Evolutionary conservation across 2,329 filamentous ascomycete genomes (phyloP).

Genomic region (Helminthosporium solani): DNA sequence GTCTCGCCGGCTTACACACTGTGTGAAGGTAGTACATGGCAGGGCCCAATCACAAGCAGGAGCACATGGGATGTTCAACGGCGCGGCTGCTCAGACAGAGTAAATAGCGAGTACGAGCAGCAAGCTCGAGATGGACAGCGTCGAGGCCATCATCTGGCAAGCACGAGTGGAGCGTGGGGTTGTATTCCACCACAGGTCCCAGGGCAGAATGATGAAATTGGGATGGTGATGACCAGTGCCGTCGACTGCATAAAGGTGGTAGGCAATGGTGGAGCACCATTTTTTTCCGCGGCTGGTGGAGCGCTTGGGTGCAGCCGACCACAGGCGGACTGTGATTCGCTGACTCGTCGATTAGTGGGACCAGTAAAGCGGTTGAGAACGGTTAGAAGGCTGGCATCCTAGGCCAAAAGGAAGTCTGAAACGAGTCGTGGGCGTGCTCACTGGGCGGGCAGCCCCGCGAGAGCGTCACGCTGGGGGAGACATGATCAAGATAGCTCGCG

Average conservation of each 20-base stretch:
- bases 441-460: constrained; percentile 18
- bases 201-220: constrained; percentile 17
- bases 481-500: neutral
- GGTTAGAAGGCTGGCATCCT: constrained; percentile 22
- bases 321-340: constrained; percentile 27
- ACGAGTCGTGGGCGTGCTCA: constrained; percentile 31
- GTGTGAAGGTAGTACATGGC: too few species aligned
- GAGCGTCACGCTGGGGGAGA: constrained; percentile 34
- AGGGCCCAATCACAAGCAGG: neutral
- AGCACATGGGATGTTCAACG: constrained; percentile 5
- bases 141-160: constrained; percentile 5
- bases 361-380: constrained; percentile 18
- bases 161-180: neutral
- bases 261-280: constrained; percentile 25
- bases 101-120: too few species aligned
- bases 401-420: constrained; percentile 39
- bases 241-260: constrained; percentile 30
- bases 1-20: constrained; percentile 8
- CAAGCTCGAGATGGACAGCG: neutral
- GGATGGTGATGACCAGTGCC: constrained; percentile 26
- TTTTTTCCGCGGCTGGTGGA: constrained; percentile 20
- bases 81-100: constrained; percentile 17
- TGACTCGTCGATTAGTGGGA: constrained; percentile 22
- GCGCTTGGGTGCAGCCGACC: constrained; percentile 34
- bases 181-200: constrained; percentile 9